Base-by-base conservation (phyloP, 2,329 filamentous ascomycete genomes). In the Fusarium sublunatum region DNA sequence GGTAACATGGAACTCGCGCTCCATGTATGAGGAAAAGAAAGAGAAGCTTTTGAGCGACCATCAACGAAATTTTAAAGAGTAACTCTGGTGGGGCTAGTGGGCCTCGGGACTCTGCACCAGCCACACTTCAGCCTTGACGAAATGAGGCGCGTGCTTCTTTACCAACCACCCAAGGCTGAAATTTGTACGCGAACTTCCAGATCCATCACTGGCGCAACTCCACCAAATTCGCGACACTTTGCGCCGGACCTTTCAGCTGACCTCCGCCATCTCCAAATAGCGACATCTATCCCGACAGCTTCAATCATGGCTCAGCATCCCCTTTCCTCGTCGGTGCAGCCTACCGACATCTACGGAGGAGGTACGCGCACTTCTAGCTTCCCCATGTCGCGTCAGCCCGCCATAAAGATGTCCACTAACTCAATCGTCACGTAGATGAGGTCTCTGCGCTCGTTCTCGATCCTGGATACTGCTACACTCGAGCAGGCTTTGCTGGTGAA, bases 401-500 rank as follows among this genome's bases (percentile, higher is more conserved):
- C 41, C 26, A 32, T 53, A 36, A 59, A 46, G 46, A 48, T 51
- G 46, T 41, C 53, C 51, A 58, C 68, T 72, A 62, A 67, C 58
- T 48, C 39, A 36, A 54, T 50, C 29, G 46, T 63, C 48, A 49
- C 56, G 55, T 71, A 97, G 95, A 99, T 82, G 95, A 99, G 82
- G 93, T 99, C 66, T 96, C 93, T 32, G 96, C 96, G 48, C 91
- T 99, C 69, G 92, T 99, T 34, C 91, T 99, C 74, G 95, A 99
- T 75, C 91, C 95, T 4, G 95, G 96, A 61, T 97, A 93, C 80
- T 92, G 91, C 73, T 90, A 88, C 69, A 93, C 91, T 36, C 93
- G 96, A 78, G 95, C 93, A 58, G 95, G 95, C 56, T 99, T 98
- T 74, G 96, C 96, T 11, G 95, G 96, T 74, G 96, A 99, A 85